Evolutionary conservation across 768 basidiomycete species (phyloP).

Genomic region (Krasilnikovozyma curviuscula): DNA sequence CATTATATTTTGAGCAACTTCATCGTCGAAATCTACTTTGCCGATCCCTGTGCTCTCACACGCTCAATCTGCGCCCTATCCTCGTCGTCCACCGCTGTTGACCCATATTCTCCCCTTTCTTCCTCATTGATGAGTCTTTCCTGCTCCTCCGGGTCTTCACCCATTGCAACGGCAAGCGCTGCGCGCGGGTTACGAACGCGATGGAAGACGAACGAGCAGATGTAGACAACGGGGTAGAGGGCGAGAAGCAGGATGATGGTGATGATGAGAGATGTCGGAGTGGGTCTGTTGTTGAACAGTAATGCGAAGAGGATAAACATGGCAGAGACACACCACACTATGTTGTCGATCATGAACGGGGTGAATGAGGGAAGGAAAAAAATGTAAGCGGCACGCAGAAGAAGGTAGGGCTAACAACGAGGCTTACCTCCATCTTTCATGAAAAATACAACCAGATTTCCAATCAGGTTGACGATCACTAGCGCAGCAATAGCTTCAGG

Average conservation of each 20-base stretch:
- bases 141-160: too few relatives aligned
- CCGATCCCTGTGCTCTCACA: too few relatives aligned
- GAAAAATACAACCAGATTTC: slow-evolving; percentile 19
- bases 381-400: background rate
- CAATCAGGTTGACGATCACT: slow-evolving; percentile 39
- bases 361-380: slow-evolving; percentile 21
- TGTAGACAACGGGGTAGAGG: slow-evolving; percentile 24
- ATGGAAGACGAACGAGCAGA: too few relatives aligned
- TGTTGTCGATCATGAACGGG: slow-evolving; percentile 15
- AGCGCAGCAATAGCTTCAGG: slow-evolving; percentile 59
- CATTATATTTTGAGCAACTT: too few relatives aligned
- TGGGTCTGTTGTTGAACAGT: slow-evolving; percentile 20
- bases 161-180: too few relatives aligned
- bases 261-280: slow-evolving; percentile 25
- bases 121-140: too few relatives aligned
- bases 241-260: slow-evolving; percentile 26
- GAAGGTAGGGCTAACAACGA: background rate
- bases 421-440: slow-evolving; percentile 19
- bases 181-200: too few relatives aligned
- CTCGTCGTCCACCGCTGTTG: too few relatives aligned
- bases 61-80: too few relatives aligned
- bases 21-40: too few relatives aligned
- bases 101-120: too few relatives aligned
- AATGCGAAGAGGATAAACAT: slow-evolving; percentile 18
- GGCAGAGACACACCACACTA: slow-evolving; percentile 17